Conservation (phyloP, 164 flowering plant species). For the Pachysandra terminalis region DNA sequence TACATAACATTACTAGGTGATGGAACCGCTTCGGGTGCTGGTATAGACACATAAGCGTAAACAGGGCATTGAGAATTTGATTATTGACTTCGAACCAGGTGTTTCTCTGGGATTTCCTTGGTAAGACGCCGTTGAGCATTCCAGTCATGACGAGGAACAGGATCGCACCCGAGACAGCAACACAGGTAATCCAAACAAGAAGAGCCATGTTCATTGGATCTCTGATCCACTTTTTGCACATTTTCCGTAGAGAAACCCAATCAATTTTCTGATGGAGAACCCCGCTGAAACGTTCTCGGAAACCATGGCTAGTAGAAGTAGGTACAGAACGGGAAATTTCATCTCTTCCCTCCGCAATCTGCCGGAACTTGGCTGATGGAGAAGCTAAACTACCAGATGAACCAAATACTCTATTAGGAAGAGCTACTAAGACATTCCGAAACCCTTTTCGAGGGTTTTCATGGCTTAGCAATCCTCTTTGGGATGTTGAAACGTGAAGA, state of each 20-base stretch:
- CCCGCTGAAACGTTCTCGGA: constrained; percentile 38
- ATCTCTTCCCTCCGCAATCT: constrained; percentile 50
- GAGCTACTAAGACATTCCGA: constrained; percentile 3
- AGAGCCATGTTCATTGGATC: constrained; percentile 82
- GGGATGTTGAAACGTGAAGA: constrained; percentile 32
- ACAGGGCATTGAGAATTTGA: constrained; percentile 89
- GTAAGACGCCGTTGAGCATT: constrained; percentile 59
- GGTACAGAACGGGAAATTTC: constrained; percentile 59
- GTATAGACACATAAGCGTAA: constrained; percentile 91
- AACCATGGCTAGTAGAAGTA: constrained; percentile 34
- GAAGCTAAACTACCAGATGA: constrained; percentile 27
- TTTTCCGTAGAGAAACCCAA: constrained; percentile 46
- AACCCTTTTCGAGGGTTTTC: constrained; percentile 15
- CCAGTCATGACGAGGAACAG: constrained; percentile 90
- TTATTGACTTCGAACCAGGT: constrained; percentile 93
- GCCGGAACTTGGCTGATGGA: constrained; percentile 59
- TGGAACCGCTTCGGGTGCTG: constrained; percentile 81
- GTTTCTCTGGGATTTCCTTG: constrained; percentile 60
- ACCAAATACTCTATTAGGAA: constrained; percentile 27
- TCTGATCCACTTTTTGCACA: constrained; percentile 66
- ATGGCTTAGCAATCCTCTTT: constrained; percentile 25
- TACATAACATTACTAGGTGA: constrained; percentile 66
- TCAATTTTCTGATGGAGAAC: constrained; percentile 47
- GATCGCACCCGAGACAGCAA: constrained; percentile 80
- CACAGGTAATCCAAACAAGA: constrained; percentile 63